phyloP scores from a whole-genome alignment of 2,329 filamentous ascomycete genomes.

The Fusarium papillatum region DNA sequence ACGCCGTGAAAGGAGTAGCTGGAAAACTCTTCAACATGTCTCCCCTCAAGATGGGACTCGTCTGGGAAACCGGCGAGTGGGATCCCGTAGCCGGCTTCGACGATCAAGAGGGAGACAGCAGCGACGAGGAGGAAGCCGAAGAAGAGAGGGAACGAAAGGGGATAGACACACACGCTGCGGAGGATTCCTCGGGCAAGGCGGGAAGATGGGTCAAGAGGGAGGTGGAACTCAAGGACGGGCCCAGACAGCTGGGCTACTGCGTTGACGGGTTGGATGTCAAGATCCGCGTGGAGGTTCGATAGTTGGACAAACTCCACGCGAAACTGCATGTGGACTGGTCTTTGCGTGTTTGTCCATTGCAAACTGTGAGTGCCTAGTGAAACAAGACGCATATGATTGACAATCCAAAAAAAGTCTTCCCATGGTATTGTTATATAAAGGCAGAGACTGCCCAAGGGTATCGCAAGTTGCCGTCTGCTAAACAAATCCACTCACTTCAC shows the following conservation, averaged over 20 bases:
- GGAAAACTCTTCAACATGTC: conserved; percentile 76
- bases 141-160: conserved; percentile 44
- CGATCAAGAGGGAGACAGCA: conserved; percentile 67
- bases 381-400: not conserved
- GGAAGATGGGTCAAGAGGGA: conserved; percentile 82
- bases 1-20: conserved; percentile 84
- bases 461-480: not conserved
- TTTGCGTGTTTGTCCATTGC: conserved; percentile 19
- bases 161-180: conserved; percentile 42
- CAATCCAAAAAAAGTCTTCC: not conserved
- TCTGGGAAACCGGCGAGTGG: conserved; percentile 94
- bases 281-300: conserved; percentile 75
- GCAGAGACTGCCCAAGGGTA: not conserved
- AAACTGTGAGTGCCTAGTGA: conserved; percentile 10
- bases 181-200: conserved; percentile 47
- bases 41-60: conserved; percentile 74
- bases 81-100: conserved; percentile 80
- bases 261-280: conserved; percentile 80
- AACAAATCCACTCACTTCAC: not conserved
- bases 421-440: not conserved
- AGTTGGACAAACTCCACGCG: conserved; percentile 14
- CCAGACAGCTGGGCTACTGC: conserved; percentile 85
- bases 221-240: conserved; percentile 83
- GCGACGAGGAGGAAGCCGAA: conserved; percentile 64
- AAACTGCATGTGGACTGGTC: not conserved